Evolutionary conservation across 2,329 filamentous ascomycete genomes (phyloP).

Genomic region (Aspergillus udagawae): DNA sequence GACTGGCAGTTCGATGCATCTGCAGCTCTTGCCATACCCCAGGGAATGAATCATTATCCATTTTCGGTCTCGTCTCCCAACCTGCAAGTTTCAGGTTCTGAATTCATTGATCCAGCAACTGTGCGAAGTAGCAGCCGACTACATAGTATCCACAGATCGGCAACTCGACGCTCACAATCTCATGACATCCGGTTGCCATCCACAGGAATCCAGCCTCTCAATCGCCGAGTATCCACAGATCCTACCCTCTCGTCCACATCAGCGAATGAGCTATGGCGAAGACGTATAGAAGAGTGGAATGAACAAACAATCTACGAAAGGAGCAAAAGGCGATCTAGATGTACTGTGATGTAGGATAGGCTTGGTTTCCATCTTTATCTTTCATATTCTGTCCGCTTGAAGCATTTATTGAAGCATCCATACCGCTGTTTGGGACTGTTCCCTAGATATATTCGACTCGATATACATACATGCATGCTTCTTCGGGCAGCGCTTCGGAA

Average conservation of each 20-base stretch:
- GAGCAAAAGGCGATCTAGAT: slow-evolving; percentile 32
- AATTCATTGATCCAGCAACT: slow-evolving; percentile 17
- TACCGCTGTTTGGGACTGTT: background rate
- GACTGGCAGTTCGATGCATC: background rate
- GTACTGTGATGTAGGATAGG: slow-evolving; percentile 34
- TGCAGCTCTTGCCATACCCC: slow-evolving; percentile 3
- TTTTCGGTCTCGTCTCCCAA: slow-evolving; percentile 34
- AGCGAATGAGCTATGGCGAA: slow-evolving; percentile 33
- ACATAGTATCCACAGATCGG: slow-evolving; percentile 4
- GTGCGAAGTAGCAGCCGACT: slow-evolving; percentile 3
- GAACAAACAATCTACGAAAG: slow-evolving; percentile 35
- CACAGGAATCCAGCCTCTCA: slow-evolving; percentile 9
- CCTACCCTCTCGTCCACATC: slow-evolving; percentile 27
- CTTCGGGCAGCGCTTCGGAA: background rate
- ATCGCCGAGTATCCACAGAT: slow-evolving; percentile 31
- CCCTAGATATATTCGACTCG: background rate
- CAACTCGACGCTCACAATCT: slow-evolving; percentile 16
- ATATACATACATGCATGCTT: background rate
- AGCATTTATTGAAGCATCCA: background rate
- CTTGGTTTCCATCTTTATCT: background rate
- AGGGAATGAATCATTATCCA: slow-evolving; percentile 20
- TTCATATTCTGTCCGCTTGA: background rate
- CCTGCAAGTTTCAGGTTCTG: slow-evolving; percentile 22
- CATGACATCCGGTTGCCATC: slow-evolving; percentile 13
- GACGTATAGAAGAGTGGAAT: slow-evolving; percentile 39